phyloP scores from a whole-genome alignment of 2,329 filamentous ascomycete species.

The Blumeria graminis region DNA sequence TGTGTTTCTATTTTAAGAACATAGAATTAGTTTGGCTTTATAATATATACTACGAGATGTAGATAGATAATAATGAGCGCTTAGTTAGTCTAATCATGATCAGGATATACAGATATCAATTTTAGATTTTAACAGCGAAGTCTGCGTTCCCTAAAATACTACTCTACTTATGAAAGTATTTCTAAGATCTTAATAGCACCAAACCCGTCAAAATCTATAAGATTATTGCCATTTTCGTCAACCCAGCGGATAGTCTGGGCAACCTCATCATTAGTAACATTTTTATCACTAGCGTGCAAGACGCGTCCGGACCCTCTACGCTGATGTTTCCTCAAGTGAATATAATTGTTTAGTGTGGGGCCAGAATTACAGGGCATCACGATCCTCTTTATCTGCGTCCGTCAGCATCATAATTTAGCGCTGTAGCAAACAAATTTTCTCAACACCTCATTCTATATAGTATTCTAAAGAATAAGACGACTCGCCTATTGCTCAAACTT shows the following conservation, averaged over 20 bases:
- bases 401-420: slow-evolving; percentile 3
- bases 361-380: background rate
- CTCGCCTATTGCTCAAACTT: slow-evolving; percentile 11
- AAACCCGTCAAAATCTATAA: slow-evolving; percentile 20
- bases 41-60: background rate
- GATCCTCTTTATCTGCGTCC: slow-evolving; percentile 9
- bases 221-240: slow-evolving; percentile 18
- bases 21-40: background rate
- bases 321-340: slow-evolving; percentile 15
- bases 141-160: background rate
- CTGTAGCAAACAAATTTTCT: background rate
- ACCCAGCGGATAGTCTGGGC: slow-evolving; percentile 18
- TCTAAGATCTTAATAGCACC: slow-evolving; percentile 21
- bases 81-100: background rate
- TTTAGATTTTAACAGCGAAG: background rate
- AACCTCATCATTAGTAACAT: slow-evolving; percentile 16
- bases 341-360: slow-evolving; percentile 1
- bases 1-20: background rate
- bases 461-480: background rate
- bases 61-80: background rate
- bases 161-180: slow-evolving; percentile 2
- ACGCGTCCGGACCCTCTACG: slow-evolving; percentile 17
- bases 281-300: slow-evolving; percentile 15
- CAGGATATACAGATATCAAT: background rate
- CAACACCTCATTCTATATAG: background rate